phyloP scores from a whole-genome alignment of 495 filamentous ascomycete genomes.

The Elaphomyces granulatus region DNA sequence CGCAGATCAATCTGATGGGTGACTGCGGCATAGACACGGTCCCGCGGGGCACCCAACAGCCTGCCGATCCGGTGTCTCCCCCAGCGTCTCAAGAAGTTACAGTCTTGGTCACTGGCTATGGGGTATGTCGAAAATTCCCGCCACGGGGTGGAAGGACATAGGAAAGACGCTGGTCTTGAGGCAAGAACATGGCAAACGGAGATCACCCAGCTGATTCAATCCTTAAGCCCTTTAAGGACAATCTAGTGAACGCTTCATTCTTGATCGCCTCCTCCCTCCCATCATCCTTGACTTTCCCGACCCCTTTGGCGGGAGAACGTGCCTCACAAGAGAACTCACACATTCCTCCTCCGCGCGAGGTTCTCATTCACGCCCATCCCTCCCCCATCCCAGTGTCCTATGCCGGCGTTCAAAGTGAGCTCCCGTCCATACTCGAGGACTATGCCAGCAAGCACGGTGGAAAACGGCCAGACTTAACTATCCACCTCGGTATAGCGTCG shows the following conservation, averaged over 20 bases:
- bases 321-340: not conserved
- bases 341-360: constrained; percentile 25
- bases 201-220: constrained; percentile 5
- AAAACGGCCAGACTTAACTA: constrained; percentile 44
- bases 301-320: not conserved
- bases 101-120: constrained; percentile 60
- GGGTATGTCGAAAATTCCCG: constrained; percentile 34
- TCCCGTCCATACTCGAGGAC: constrained; percentile 42
- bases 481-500: constrained; percentile 75
- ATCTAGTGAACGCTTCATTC: constrained; percentile 57
- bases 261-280: constrained; percentile 46
- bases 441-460: constrained; percentile 22
- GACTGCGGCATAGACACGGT: constrained; percentile 21
- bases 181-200: not conserved
- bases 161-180: not conserved
- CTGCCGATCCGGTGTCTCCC: constrained; percentile 6
- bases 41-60: constrained; percentile 8
- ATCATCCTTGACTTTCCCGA: constrained; percentile 17
- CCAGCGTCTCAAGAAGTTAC: constrained; percentile 35
- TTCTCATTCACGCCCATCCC: constrained; percentile 52
- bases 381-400: constrained; percentile 57
- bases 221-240: constrained; percentile 49
- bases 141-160: not conserved
- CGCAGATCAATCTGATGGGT: no score
- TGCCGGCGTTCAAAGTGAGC: constrained; percentile 39